Evolutionary conservation across 352 stramenopile species (phyloP).

Genomic region (Paralagenidium karlingii): DNA sequence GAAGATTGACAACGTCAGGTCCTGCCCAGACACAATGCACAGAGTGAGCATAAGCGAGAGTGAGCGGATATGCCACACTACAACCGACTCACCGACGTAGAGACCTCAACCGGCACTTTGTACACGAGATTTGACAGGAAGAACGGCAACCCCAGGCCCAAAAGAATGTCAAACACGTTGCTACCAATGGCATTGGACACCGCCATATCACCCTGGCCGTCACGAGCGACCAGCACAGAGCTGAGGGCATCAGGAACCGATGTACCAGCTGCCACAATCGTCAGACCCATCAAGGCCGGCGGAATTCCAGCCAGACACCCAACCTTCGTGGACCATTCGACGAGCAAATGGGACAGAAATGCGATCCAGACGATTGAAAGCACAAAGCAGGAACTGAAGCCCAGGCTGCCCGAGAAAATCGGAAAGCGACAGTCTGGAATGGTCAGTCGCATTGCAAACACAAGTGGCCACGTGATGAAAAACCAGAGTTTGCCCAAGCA

Average conservation of each 20-base stretch:
- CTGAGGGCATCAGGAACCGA: slow-evolving; percentile 71
- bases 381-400: slow-evolving; percentile 41
- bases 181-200: slow-evolving; percentile 76
- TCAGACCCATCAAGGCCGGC: slow-evolving; percentile 64
- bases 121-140: slow-evolving; percentile 70
- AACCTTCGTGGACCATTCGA: slow-evolving; percentile 44
- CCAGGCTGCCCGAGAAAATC: slow-evolving; percentile 23
- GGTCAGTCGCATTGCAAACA: slow-evolving; percentile 44
- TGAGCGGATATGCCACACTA: no score
- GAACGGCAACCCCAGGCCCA: slow-evolving; percentile 66
- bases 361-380: slow-evolving; percentile 64
- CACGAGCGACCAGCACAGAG: slow-evolving; percentile 66
- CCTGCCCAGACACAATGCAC: no score
- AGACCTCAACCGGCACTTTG: slow-evolving; percentile 26
- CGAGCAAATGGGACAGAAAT: slow-evolving; percentile 56
- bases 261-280: slow-evolving; percentile 63
- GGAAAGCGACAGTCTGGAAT: slow-evolving; percentile 64
- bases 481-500: slow-evolving; percentile 40
- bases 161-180: slow-evolving; percentile 79
- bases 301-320: slow-evolving; percentile 56
- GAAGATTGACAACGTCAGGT: slow-evolving; percentile 45
- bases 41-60: no score
- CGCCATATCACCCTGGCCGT: slow-evolving; percentile 67
- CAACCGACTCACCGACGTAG: no score
- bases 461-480: slow-evolving; percentile 49